Percentiles rank a stretch among this genome's conserved stretches.
These are phyloP conservation scores for Nannochloropsis gaditana DNA, from an alignment of 108 stramenopile species.

Conservation along the genomic window DNA sequence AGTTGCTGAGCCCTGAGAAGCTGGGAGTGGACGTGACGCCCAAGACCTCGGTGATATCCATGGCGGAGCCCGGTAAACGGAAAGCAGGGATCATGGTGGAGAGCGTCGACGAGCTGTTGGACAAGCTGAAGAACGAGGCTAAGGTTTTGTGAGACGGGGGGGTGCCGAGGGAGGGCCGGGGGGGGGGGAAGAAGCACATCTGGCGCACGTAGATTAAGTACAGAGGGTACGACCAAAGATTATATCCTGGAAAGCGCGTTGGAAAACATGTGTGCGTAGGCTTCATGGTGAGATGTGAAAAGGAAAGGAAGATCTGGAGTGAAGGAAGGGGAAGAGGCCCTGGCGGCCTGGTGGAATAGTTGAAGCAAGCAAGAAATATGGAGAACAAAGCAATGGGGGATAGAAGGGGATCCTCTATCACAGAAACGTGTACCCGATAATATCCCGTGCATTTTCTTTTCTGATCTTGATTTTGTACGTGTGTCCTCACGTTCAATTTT, in stretches of 20 bases:
- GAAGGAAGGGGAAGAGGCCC: not conserved
- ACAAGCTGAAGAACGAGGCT: constrained; percentile 80
- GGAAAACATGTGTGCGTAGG: too few species aligned
- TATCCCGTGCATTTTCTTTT: too few species aligned
- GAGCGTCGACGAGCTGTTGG: constrained; percentile 78
- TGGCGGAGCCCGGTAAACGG: constrained; percentile 85
- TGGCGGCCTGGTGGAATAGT: not conserved
- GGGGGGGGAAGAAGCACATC: too few species aligned
- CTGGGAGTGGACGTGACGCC: constrained; percentile 79
- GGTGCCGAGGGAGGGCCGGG: too few species aligned
- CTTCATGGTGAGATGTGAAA: too few species aligned
- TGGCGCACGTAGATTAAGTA: too few species aligned
- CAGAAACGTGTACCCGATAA: too few species aligned
- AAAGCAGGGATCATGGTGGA: constrained; percentile 89
- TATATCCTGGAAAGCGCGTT: too few species aligned
- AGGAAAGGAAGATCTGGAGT: not conserved
- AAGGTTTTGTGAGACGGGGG: constrained; percentile 32
- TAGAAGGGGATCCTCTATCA: not conserved
- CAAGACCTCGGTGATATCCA: constrained; percentile 68
- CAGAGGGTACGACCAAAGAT: too few species aligned
- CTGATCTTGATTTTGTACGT: too few species aligned
- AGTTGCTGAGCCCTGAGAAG: constrained; percentile 67
- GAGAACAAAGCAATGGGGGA: not conserved
- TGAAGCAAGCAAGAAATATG: not conserved
- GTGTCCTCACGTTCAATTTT: too few species aligned